Conservation (phyloP, 208 protist genomes). For the Trichomonas gallinae region DNA sequence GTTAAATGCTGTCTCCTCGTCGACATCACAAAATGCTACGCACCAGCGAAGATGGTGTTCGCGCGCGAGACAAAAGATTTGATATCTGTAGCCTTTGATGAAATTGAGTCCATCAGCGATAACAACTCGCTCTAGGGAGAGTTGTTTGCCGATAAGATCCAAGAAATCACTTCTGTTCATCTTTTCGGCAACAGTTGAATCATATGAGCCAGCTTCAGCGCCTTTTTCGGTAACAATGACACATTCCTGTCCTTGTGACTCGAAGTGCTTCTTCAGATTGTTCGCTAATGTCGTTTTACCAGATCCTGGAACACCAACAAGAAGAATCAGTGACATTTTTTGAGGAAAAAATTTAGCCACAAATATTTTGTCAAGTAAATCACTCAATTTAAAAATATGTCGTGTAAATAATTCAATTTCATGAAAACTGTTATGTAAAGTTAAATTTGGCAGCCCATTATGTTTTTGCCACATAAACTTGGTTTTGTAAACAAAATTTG, state of each 20-base stretch:
- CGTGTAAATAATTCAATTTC: too few relatives aligned
- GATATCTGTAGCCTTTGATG: slow-evolving; percentile 10
- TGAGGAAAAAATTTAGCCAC: neutral
- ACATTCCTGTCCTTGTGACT: neutral
- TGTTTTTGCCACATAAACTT: too few relatives aligned
- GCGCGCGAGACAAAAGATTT: neutral
- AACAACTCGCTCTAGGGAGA: neutral
- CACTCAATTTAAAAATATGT: too few relatives aligned
- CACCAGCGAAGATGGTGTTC: neutral
- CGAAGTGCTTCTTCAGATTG: neutral
- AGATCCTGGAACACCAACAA: neutral
- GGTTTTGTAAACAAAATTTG: too few relatives aligned
- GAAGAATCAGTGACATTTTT: neutral
- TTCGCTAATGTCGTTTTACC: neutral
- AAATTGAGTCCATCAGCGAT: slow-evolving; percentile 7
- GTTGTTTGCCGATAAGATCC: neutral
- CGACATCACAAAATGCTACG: neutral
- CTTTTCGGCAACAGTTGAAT: neutral
- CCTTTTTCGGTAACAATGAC: neutral
- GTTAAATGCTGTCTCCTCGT: neutral
- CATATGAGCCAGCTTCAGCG: neutral
- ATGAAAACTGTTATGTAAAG: too few relatives aligned
- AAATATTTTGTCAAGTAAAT: too few relatives aligned
- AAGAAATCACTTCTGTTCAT: neutral
- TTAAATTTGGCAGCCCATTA: too few relatives aligned